Percentiles rank a stretch among this genome's conserved stretches.
phyloP scores from a whole-genome alignment of 305 asterid genomes.

The Ajuga reptans region DNA sequence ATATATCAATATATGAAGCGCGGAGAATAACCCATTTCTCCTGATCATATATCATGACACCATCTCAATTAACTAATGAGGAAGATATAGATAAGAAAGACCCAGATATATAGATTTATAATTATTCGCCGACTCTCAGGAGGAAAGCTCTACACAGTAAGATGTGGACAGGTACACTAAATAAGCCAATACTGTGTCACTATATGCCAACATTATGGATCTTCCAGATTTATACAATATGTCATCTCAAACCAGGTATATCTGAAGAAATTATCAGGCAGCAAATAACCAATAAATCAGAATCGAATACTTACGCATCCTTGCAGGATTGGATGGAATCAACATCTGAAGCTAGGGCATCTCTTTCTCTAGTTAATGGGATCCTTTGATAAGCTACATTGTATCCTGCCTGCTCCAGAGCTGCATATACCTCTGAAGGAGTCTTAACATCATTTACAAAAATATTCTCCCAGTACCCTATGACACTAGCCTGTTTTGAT shows the following conservation, averaged over 20 bases:
- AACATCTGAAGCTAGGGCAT: slow-evolving; percentile 83
- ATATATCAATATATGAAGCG: background rate
- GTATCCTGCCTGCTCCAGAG: slow-evolving; percentile 60
- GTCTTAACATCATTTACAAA: slow-evolving; percentile 83
- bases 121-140: background rate
- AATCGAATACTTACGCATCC: slow-evolving; percentile 62
- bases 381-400: slow-evolving; percentile 68
- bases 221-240: slow-evolving; percentile 8
- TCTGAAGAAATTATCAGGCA: background rate
- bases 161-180: background rate
- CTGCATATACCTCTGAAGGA: slow-evolving; percentile 83
- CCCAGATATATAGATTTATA: background rate
- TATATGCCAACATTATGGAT: slow-evolving; percentile 11
- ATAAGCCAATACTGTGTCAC: slow-evolving; percentile 4
- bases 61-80: background rate
- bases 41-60: slow-evolving; percentile 1
- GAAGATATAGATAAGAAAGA: slow-evolving; percentile 1
- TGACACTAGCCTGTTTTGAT: slow-evolving; percentile 66
- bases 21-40: background rate
- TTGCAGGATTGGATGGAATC: slow-evolving; percentile 88
- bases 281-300: slow-evolving; percentile 8
- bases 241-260: slow-evolving; percentile 3
- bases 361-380: slow-evolving; percentile 95
- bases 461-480: slow-evolving; percentile 96
- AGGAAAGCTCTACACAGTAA: slow-evolving; percentile 2